Conservation (phyloP, 164 flowering plant genomes). For the Magnolia changhungtana region DNA sequence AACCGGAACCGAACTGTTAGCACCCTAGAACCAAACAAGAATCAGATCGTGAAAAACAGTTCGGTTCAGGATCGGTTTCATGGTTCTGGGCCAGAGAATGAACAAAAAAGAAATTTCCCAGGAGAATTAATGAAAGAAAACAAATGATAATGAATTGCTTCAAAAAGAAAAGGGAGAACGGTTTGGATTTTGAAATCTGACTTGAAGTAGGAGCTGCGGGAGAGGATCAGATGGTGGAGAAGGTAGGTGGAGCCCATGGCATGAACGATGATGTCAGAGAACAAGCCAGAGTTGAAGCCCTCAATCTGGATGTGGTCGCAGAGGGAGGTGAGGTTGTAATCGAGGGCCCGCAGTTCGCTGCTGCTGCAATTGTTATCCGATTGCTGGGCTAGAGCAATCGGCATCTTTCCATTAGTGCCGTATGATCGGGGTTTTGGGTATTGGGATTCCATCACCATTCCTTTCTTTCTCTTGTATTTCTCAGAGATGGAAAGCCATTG, state of each 20-base stretch:
- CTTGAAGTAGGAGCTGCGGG: constrained; percentile 98
- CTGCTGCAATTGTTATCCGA: constrained; percentile 61
- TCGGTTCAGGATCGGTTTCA: too few relatives aligned
- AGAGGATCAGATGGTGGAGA: constrained; percentile 89
- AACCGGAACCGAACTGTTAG: too few relatives aligned
- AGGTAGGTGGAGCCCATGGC: constrained; percentile 85
- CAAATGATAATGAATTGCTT: not conserved
- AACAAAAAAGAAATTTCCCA: too few relatives aligned
- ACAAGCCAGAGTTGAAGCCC: constrained; percentile 79
- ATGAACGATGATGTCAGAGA: constrained; percentile 81
- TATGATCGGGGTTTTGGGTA: constrained; percentile 29
- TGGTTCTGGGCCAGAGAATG: too few relatives aligned
- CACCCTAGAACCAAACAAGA: too few relatives aligned
- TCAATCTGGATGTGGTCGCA: constrained; percentile 88
- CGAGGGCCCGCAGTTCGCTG: constrained; percentile 54
- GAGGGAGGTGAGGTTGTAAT: constrained; percentile 75
- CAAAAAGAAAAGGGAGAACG: not conserved
- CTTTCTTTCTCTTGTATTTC: too few relatives aligned
- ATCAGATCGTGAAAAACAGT: too few relatives aligned
- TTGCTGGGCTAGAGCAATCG: constrained; percentile 14
- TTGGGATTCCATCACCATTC: constrained; percentile 29
- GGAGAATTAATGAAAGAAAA: not conserved
- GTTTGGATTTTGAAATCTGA: constrained; percentile 6
- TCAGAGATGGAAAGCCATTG: not conserved
- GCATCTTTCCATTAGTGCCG: constrained; percentile 20